Base-by-base conservation (phyloP, 257 asterid species). In the Apocynum venetum region DNA sequence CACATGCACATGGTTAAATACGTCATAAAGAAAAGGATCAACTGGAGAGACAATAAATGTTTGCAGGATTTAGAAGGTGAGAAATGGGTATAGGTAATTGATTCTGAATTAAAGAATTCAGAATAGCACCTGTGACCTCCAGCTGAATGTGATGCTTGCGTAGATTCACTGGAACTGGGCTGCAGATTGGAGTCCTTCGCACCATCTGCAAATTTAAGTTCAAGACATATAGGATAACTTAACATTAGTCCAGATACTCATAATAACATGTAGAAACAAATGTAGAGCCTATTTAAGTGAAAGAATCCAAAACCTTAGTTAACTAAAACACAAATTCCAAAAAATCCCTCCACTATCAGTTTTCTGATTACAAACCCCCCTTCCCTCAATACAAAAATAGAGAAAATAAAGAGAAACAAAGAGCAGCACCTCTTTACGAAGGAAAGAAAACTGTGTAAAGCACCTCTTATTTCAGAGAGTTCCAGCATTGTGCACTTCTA, bases 131-230 rank as follows among this genome's bases (percentile, higher is more conserved):
- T 90, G 82, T 84, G 83, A n/a, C 80, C 88, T 83, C 87, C 86
- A 79, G 87, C 85, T 80, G 88, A 86, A 74, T 91, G 78, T 79
- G 79, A 60, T 72, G 87, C 84, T 81, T 85, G 87, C 76, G 80
- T 83, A 41, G 84, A 78, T 87, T 85, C 93, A 73, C 70, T 79
- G 80, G 82, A 74, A 82, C 80, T 76, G 15, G 88, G 70, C 82
- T 84, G 98, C 86, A 83, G 89, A 82, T 77, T 89, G 72, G 70
- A 65, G 75, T 87, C 87, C 86, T 91, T 96, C 71, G 90, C 92
- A 80, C 81, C 82, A 75, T 91, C 99, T 96, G 97, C 82, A 76
- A 76, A 72, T 49, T 51, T 57, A 76, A 73, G 81, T 72, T 72
- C 60, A 79, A 63, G 78, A 85, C 69, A 64, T 52, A 75, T 59